Percentiles rank a stretch among this genome's conserved stretches.
phyloP scores from a whole-genome alignment of 495 filamentous ascomycete species.

The Podospora bellae-mahoneyi region DNA sequence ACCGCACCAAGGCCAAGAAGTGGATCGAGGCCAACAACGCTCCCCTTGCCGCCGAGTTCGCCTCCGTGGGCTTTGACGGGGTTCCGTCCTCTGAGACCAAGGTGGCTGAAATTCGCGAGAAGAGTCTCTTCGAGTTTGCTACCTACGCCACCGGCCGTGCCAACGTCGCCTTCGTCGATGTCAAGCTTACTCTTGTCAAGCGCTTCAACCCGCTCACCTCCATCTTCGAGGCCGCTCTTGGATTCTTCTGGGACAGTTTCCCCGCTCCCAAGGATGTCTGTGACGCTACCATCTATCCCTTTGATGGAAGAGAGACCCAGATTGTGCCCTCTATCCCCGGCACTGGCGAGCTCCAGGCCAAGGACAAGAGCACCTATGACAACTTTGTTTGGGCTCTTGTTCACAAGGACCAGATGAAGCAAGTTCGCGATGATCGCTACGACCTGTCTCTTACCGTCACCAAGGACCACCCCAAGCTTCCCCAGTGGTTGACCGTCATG shows the following conservation, averaged over 20 bases:
- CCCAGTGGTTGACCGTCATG: slow-evolving; percentile 93
- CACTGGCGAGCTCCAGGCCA: slow-evolving; percentile 50
- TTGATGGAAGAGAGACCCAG: slow-evolving; percentile 85
- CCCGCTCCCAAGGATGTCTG: slow-evolving; percentile 62
- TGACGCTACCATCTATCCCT: slow-evolving; percentile 74
- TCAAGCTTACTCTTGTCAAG: slow-evolving; percentile 78
- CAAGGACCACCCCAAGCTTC: slow-evolving; percentile 85
- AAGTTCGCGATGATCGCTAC: slow-evolving; percentile 86
- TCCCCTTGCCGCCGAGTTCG: slow-evolving; percentile 74
- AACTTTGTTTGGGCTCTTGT: slow-evolving; percentile 93
- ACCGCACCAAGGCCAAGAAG: slow-evolving; percentile 70
- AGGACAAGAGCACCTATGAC: slow-evolving; percentile 76
- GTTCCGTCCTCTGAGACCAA: slow-evolving; percentile 35
- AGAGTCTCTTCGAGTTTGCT: slow-evolving; percentile 73
- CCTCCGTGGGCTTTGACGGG: slow-evolving; percentile 75
- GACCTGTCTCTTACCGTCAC: slow-evolving; percentile 89
- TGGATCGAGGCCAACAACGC: slow-evolving; percentile 77
- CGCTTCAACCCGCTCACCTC: slow-evolving; percentile 82
- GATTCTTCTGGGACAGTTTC: slow-evolving; percentile 75
- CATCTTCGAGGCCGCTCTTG: slow-evolving; percentile 61
- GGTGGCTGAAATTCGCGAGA: slow-evolving; percentile 67
- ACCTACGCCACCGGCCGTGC: slow-evolving; percentile 92
- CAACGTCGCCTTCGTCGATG: slow-evolving; percentile 87
- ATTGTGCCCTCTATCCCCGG: slow-evolving; percentile 59
- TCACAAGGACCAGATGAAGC: slow-evolving; percentile 90